Conservation (phyloP, 78 protist species). For the Dictyostelium brefeldianum region DNA sequence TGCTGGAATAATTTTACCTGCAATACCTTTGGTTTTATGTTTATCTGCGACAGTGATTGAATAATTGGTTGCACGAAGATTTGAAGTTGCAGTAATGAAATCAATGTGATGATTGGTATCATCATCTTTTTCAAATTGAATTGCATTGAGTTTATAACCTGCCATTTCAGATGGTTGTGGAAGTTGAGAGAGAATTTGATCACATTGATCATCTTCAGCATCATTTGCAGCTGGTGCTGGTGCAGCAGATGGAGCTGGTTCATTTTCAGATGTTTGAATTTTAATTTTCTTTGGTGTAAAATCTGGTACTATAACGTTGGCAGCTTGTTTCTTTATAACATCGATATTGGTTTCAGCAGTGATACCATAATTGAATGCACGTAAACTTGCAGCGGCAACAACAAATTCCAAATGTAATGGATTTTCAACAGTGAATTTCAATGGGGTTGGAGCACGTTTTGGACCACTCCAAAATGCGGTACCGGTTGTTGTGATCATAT, state of each 20-base stretch:
- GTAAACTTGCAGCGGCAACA: constrained; percentile 94
- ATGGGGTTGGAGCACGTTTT: constrained; percentile 93
- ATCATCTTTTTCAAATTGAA: constrained; percentile 98
- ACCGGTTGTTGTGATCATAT: constrained; percentile 90
- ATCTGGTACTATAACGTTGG: constrained; percentile 90
- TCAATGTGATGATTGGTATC: constrained; percentile 99
- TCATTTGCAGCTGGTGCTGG: constrained; percentile 26
- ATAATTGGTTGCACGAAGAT: constrained; percentile 99
- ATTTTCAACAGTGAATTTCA: constrained; percentile 82
- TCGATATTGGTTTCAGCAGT: constrained; percentile 36
- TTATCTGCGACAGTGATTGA: constrained; percentile 90
- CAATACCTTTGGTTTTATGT: constrained; percentile 95
- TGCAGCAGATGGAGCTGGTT: constrained; percentile 50
- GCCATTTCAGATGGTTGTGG: constrained; percentile 70
- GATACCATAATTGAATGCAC: constrained; percentile 93
- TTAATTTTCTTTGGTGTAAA: constrained; percentile 92
- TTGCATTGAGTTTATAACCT: constrained; percentile 56
- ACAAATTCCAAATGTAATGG: constrained; percentile 92
- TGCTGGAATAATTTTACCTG: constrained; percentile 99
- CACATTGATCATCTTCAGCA: constrained; percentile 75
- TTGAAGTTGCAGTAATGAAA: constrained; percentile 97
- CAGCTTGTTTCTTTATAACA: constrained; percentile 24
- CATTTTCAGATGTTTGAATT: constrained; percentile 88
- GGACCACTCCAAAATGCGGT: constrained; percentile 95
- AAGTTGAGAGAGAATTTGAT: constrained; percentile 10